Base-by-base conservation (phyloP, 1,284 basidiomycete genomes). In the Coriolopsis trogii region DNA sequence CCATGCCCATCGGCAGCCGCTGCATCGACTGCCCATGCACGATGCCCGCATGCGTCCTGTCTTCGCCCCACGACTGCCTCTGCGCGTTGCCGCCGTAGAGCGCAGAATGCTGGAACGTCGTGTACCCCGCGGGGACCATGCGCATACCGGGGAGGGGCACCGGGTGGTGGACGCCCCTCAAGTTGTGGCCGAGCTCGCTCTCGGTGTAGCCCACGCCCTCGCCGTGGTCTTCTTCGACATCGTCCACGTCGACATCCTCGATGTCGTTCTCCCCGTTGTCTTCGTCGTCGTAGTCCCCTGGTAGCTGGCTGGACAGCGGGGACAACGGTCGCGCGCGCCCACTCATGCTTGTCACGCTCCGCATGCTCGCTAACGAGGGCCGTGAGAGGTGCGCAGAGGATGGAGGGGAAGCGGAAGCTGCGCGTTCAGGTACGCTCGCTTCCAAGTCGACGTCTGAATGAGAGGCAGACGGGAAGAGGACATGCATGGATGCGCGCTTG, bases 251-350 rank as follows among this genome's bases (percentile, higher is more conserved):
- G 10, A 34, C 50, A n/a, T 41, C 38, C 8, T 36, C 42, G 4
- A 23, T 38, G 6, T 48, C 18, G 16, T 36, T 36, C 15, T 56
- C 49, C 7, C 25, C 24, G 16, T 46, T 47, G 6, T 45, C 31
- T 9, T 39, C 51, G 36, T 53, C 48, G 25, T 34, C 9, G 30
- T 25, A 15, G 21, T 16, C 21, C 15, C 12, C 31, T 9, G 51
- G 51, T 6, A 59, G 23, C 24, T 63, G 58, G 9, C 50, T 47
- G 9, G 59, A 60, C 1, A 65, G 47, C 9, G 62, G 64, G 6
- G 64, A 65, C 4, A 55, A 46, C 10, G 61, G 56, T 9, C 55
- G 58, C 16, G 51, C 38, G 15, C 49, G 46, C 33, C 30, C 12
- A 40, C 46, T 40, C 15, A 26, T 31, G 20, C 21, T 30, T 3